phyloP scores from a whole-genome alignment of 2,329 filamentous ascomycete genomes.

The Aplosporella prunicola region DNA sequence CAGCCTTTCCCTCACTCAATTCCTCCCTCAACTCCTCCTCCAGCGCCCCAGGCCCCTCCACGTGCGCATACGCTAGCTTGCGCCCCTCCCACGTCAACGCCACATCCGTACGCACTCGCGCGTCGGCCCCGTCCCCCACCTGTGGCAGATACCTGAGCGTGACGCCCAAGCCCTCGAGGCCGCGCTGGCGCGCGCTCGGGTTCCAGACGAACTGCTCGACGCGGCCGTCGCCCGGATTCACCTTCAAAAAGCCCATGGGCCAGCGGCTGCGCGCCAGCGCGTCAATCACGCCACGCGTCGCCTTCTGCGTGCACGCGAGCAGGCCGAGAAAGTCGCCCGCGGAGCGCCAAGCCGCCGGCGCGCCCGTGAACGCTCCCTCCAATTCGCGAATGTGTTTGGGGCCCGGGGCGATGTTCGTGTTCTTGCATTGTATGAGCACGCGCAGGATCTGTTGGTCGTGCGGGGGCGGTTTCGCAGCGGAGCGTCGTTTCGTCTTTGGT shows the following conservation, averaged over 20 bases:
- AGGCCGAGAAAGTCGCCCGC: conserved; percentile 55
- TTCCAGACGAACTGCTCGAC: conserved; percentile 69
- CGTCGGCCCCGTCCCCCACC: conserved; percentile 10
- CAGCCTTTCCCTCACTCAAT: too few species aligned
- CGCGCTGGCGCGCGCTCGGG: conserved; percentile 49
- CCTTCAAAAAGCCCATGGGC: conserved; percentile 64
- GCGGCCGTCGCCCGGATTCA: conserved; percentile 44
- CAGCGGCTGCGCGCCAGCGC: conserved; percentile 56
- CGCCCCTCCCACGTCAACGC: conserved; percentile 29
- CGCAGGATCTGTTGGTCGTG: conserved; percentile 31
- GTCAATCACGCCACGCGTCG: conserved; percentile 70
- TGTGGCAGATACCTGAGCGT: conserved; percentile 22
- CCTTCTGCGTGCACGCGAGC: conserved; percentile 57
- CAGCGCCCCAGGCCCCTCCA: neutral
- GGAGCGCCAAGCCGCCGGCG: conserved; percentile 63
- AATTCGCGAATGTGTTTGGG: conserved; percentile 63
- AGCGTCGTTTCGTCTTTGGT: too few species aligned
- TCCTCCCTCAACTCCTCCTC: too few species aligned
- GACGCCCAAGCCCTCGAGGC: conserved; percentile 47
- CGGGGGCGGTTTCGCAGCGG: conserved; percentile 8
- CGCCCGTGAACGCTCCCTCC: conserved; percentile 66
- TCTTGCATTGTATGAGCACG: conserved; percentile 61
- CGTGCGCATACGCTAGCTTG: conserved; percentile 12
- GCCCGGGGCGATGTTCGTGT: conserved; percentile 37
- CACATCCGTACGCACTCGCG: conserved; percentile 19